A percentile compares a stretch with the other conserved stretches of the same genome.
Conservation (phyloP, 768 basidiomycete genomes). For the Suillus bovinus region DNA sequence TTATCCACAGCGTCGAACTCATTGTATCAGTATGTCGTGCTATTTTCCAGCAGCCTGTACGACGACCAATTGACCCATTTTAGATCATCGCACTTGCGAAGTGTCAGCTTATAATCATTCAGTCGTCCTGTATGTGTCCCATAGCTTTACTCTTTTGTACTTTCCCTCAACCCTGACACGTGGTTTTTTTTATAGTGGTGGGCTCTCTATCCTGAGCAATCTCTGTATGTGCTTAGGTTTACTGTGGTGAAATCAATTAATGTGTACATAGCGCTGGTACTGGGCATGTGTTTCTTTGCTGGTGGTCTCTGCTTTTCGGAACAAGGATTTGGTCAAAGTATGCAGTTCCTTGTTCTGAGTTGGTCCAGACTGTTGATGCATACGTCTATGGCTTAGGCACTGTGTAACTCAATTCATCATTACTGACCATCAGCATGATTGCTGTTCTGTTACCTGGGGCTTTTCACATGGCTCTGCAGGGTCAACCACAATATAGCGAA, state of each 20-base stretch:
- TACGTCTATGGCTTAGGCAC: slow-evolving; percentile 45
- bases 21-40: slow-evolving; percentile 64
- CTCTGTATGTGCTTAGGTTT: slow-evolving; percentile 43
- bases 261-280: slow-evolving; percentile 66
- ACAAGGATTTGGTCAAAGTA: slow-evolving; percentile 75
- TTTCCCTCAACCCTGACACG: slow-evolving; percentile 6
- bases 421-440: slow-evolving; percentile 74
- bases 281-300: slow-evolving; percentile 85
- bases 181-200: slow-evolving; percentile 49
- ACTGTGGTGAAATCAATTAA: neutral
- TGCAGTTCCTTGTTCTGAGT: slow-evolving; percentile 21
- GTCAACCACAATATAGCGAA: slow-evolving; percentile 18
- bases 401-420: slow-evolving; percentile 70
- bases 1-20: slow-evolving; percentile 46
- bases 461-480: slow-evolving; percentile 46
- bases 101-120: slow-evolving; percentile 79
- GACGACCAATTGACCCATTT: neutral
- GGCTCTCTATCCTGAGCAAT: slow-evolving; percentile 84
- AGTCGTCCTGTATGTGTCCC: slow-evolving; percentile 59
- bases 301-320: slow-evolving; percentile 79
- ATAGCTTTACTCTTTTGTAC: neutral
- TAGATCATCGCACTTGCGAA: slow-evolving; percentile 79
- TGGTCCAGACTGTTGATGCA: neutral
- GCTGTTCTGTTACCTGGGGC: slow-evolving; percentile 78
- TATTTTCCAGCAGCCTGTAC: neutral